phyloP scores from a whole-genome alignment of 2,329 filamentous ascomycete species.

The Xylariaceae sp. region DNA sequence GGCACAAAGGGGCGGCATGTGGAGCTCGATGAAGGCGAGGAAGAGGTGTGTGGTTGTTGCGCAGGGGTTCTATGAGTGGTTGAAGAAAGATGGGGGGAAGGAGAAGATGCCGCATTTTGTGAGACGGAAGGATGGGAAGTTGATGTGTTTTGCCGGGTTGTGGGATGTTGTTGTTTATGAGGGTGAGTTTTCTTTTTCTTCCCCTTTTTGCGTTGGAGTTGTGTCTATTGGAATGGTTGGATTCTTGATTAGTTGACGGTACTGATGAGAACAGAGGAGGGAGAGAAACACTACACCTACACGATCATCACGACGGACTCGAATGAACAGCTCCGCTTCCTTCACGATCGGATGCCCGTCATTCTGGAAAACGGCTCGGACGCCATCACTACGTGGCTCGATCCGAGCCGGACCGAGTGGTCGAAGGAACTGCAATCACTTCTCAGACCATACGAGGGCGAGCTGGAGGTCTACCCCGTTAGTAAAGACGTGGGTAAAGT shows the following conservation, averaged over 20 bases:
- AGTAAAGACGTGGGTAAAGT: slow-evolving; percentile 89
- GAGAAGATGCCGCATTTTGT: slow-evolving; percentile 83
- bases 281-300: slow-evolving; percentile 75
- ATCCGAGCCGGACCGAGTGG: slow-evolving; percentile 69
- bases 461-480: slow-evolving; percentile 81
- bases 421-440: slow-evolving; percentile 69
- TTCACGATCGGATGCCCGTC: slow-evolving; percentile 95
- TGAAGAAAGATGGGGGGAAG: slow-evolving; percentile 65
- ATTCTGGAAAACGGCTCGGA: slow-evolving; percentile 74
- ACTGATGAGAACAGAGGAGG: slow-evolving; percentile 35
- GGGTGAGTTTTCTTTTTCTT: slow-evolving; percentile 41
- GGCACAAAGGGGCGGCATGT: slow-evolving; percentile 71
- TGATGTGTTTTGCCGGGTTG: slow-evolving; percentile 86
- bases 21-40: slow-evolving; percentile 82
- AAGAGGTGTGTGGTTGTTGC: slow-evolving; percentile 86
- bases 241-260: slow-evolving; percentile 44
- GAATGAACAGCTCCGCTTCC: slow-evolving; percentile 74
- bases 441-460: slow-evolving; percentile 72
- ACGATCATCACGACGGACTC: slow-evolving; percentile 89
- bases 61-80: slow-evolving; percentile 95
- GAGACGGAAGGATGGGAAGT: slow-evolving; percentile 70
- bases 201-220: background rate
- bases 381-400: slow-evolving; percentile 68
- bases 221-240: too few relatives aligned
- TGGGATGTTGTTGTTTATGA: slow-evolving; percentile 87